Evolutionary conservation across 140 eudicot species (phyloP), one percentile per base, ranked within the genome.

Genomic region (Ambrosia hybrid): DNA sequence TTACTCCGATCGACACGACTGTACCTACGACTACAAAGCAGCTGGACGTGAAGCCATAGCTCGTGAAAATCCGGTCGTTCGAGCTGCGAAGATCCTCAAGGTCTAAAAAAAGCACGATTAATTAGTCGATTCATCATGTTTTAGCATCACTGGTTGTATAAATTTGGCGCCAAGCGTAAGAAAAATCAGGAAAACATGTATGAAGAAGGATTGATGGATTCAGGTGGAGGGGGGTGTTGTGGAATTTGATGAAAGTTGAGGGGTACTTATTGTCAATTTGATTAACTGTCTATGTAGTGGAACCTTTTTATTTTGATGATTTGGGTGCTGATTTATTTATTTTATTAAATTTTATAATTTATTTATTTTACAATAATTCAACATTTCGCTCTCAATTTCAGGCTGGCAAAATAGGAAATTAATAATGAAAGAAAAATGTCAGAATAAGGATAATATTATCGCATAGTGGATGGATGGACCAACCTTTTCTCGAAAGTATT

Each of bases 21-120:
- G 91, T 30, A 77, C 81, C 76, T 85, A 68, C 75, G 91, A 85
- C 74, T 85, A 85, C 68, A 82, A 83, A 33, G 79, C 85, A 0
- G 91, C 91, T 12, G 91, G 91, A 3, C 85, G 91, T 3, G 91
- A 85, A 57, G 91, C 91, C 16, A 85, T 85, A 9, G 85, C 74
- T 46, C 78, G 87, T 57, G 91, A 85, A 61, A 85, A 85, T 80
- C 91, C 91, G 4, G 87, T 83, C 1, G 87, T 85, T n/a, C 80
- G 76, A 63, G 87, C 91, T 9, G 88, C 85, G 38, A 85, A 85
- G 81, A 74, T 85, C 46, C 73, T 83, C 57, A 83, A 80, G 65
- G 76, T 85, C 38, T 85, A 61, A 84, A 34, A 60, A 84, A 34
- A 43, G 4, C 26, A 36, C 36, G 58, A 37, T 36, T 21, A n/a